Percentiles rank a stretch among this genome's conserved stretches.
These are phyloP conservation scores for Tricholoma saponaceum DNA, from an alignment of 768 basidiomycete species.

Conservation along the genomic window DNA sequence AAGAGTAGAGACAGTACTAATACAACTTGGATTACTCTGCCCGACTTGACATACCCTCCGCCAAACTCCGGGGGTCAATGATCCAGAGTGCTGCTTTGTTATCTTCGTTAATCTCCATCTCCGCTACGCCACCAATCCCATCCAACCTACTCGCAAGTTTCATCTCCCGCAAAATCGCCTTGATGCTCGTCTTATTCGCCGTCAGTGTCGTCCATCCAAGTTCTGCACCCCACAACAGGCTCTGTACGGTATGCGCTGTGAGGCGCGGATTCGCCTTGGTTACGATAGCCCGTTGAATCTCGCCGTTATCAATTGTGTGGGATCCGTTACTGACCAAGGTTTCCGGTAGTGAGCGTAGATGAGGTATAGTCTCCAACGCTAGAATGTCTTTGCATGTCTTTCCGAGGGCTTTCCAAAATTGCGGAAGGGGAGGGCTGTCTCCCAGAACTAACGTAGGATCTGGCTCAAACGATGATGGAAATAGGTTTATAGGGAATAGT, in stretches of 20 bases:
- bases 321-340: slow-evolving; percentile 9
- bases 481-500: slow-evolving; percentile 53
- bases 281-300: slow-evolving; percentile 50
- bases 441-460: slow-evolving; percentile 8
- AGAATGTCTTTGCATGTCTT: slow-evolving; percentile 54
- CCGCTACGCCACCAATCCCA: slow-evolving; percentile 11
- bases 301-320: slow-evolving; percentile 18
- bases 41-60: slow-evolving; percentile 45
- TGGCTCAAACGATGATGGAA: slow-evolving; percentile 27
- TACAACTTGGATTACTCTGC: background rate
- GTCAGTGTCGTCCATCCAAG: slow-evolving; percentile 85
- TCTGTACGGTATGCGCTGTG: slow-evolving; percentile 75
- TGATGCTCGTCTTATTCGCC: slow-evolving; percentile 77
- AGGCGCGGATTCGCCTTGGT: slow-evolving; percentile 54
- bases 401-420: slow-evolving; percentile 47
- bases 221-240: slow-evolving; percentile 63
- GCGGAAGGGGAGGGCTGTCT: slow-evolving; percentile 8
- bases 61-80: slow-evolving; percentile 75
- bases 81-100: slow-evolving; percentile 52
- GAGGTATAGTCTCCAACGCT: slow-evolving; percentile 38
- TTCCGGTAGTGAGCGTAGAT: slow-evolving; percentile 26
- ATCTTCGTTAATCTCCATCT: slow-evolving; percentile 8
- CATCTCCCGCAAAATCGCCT: slow-evolving; percentile 69
- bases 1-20: background rate
- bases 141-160: slow-evolving; percentile 33